Evolutionary conservation across 1,284 basidiomycete genomes (phyloP).

Genomic region (Apiotrichum gamsii): DNA sequence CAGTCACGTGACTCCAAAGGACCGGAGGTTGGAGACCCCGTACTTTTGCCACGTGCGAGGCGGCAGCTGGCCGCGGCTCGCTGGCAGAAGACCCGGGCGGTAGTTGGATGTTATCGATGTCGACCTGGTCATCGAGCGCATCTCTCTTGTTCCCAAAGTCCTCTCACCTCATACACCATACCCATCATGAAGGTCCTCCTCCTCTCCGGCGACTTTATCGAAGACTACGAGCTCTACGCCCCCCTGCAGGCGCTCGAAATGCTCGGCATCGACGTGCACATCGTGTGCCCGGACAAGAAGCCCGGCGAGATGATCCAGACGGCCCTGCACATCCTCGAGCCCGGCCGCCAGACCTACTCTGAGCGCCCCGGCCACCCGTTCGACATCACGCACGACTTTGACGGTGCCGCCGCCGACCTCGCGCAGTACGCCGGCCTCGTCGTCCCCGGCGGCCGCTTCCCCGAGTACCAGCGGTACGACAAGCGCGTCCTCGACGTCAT

Average conservation of each 20-base stretch:
- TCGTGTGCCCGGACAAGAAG: slow-evolving; percentile 17
- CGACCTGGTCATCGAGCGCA: too few relatives aligned
- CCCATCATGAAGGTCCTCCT: slow-evolving; percentile 13
- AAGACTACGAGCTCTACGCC: slow-evolving; percentile 21
- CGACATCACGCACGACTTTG: slow-evolving; percentile 11
- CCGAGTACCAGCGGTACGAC: slow-evolving; percentile 14
- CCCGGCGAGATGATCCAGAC: slow-evolving; percentile 14
- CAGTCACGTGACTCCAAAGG: too few relatives aligned
- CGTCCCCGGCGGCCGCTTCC: slow-evolving; percentile 18
- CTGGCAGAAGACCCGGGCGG: too few relatives aligned
- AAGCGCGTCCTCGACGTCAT: slow-evolving; percentile 17
- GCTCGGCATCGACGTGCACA: slow-evolving; percentile 19
- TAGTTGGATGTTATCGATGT: too few relatives aligned
- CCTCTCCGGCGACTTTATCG: slow-evolving; percentile 17
- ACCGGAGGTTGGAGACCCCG: too few relatives aligned
- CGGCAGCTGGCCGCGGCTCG: too few relatives aligned
- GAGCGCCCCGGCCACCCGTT: slow-evolving; percentile 19
- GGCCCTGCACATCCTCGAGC: slow-evolving; percentile 17
- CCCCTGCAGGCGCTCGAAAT: slow-evolving; percentile 19
- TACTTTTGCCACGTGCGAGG: too few relatives aligned
- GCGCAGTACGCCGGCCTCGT: slow-evolving; percentile 16
- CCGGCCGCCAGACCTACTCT: slow-evolving; percentile 17
- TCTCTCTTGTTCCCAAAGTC: too few relatives aligned
- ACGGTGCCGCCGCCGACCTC: slow-evolving; percentile 8
- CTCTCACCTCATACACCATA: background rate